phyloP scores from a whole-genome alignment of 805 yeast genomes.

The Ogataea kodamae region DNA sequence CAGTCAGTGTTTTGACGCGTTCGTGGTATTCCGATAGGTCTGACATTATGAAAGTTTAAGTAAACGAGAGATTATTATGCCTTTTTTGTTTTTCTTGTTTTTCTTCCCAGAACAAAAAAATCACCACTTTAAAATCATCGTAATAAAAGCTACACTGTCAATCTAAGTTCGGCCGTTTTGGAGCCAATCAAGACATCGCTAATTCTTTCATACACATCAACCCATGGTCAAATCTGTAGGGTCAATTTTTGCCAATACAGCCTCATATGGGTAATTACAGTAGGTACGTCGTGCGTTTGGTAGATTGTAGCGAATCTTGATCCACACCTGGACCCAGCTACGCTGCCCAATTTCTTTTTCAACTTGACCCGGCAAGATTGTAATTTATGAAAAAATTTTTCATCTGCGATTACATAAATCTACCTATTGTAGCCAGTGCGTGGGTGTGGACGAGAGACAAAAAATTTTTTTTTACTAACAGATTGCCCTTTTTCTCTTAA shows the following conservation, averaged over 20 bases:
- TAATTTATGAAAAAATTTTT: conserved; percentile 9
- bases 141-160: conserved; percentile 3
- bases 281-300: too few relatives aligned
- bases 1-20: conserved; percentile 50
- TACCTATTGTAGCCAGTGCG: conserved; percentile 11
- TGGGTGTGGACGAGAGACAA: conserved; percentile 9
- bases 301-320: too few relatives aligned
- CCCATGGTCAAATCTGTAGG: too few relatives aligned
- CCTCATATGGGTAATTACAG: too few relatives aligned
- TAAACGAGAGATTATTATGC: too few relatives aligned
- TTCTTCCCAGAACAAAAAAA: too few relatives aligned
- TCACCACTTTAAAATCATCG: conserved; percentile 5
- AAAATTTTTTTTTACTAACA: conserved; percentile 13
- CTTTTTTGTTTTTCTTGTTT: conserved; percentile 8
- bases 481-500: conserved; percentile 12
- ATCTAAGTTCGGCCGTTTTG: background rate
- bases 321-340: too few relatives aligned
- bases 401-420: conserved; percentile 10
- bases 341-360: conserved; percentile 5
- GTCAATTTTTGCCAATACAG: too few relatives aligned
- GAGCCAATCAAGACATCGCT: background rate
- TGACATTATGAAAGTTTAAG: conserved; percentile 12
- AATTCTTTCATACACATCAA: too few relatives aligned
- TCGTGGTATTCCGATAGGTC: conserved; percentile 37
- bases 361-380: conserved; percentile 2